phyloP scores from a whole-genome alignment of 2,329 filamentous ascomycete species.

The Alternaria solani region DNA sequence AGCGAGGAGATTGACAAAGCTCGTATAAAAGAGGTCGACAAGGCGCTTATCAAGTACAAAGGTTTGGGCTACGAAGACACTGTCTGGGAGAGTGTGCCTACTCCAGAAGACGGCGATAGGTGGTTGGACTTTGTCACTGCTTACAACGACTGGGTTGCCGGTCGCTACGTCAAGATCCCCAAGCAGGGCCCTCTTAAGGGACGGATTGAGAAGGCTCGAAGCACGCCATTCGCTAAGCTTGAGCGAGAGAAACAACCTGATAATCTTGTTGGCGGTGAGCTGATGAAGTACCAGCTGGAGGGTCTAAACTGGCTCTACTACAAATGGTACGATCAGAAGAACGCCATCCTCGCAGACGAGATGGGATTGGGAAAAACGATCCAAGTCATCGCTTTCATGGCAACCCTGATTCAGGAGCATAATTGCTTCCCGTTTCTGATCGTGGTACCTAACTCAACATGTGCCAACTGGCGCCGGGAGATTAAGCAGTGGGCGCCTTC shows the following conservation, averaged over 20 bases:
- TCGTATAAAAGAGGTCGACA: constrained; percentile 74
- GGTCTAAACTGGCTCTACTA: constrained; percentile 95
- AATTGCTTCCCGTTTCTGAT: constrained; percentile 91
- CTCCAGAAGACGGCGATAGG: constrained; percentile 67
- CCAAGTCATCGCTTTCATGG: constrained; percentile 84
- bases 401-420: constrained; percentile 68
- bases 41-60: constrained; percentile 88
- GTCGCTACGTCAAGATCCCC: constrained; percentile 74
- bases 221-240: constrained; percentile 70
- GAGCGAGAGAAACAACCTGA: constrained; percentile 76
- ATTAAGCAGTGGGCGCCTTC: constrained; percentile 92
- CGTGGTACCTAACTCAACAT: constrained; percentile 93
- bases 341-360: constrained; percentile 92
- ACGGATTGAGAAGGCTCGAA: constrained; percentile 73
- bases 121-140: constrained; percentile 84
- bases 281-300: constrained; percentile 94
- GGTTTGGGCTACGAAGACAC: constrained; percentile 89
- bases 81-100: constrained; percentile 86
- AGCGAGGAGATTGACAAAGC: constrained; percentile 74
- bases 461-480: constrained; percentile 96
- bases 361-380: constrained; percentile 99
- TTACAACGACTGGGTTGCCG: constrained; percentile 85
- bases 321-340: constrained; percentile 83
- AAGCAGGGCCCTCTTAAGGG: constrained; percentile 65
- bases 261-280: constrained; percentile 75